phyloP scores from a whole-genome alignment of 352 stramenopile genomes.

The Saprolegnia diclina region DNA sequence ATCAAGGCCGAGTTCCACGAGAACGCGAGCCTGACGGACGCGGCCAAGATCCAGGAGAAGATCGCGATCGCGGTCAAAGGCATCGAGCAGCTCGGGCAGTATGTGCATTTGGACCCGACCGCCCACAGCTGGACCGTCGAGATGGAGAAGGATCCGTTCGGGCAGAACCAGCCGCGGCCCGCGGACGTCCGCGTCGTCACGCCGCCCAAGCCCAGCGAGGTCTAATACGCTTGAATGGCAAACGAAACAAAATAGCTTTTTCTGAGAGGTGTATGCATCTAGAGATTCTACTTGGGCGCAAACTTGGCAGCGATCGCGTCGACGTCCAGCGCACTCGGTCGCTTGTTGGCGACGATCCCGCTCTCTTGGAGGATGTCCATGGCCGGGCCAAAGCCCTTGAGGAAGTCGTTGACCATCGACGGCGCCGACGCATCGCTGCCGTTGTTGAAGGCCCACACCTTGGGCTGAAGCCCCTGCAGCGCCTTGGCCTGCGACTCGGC shows the following conservation, averaged over 20 bases:
- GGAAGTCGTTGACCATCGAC: neutral
- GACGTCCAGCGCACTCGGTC: neutral
- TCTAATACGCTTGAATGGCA: too few species aligned
- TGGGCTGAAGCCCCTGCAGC: neutral
- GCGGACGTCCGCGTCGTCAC: neutral
- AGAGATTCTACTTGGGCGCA: too few species aligned
- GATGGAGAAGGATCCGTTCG: conserved; percentile 35
- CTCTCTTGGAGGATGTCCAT: neutral
- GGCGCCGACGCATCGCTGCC: neutral
- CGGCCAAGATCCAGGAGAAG: conserved; percentile 56
- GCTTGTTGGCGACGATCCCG: neutral
- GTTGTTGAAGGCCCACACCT: neutral
- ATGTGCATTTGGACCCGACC: conserved; percentile 56
- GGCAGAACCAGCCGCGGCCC: conserved; percentile 20
- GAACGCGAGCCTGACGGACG: conserved; percentile 58
- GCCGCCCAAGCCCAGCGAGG: neutral
- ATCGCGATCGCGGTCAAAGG: conserved; percentile 56
- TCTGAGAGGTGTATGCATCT: too few species aligned
- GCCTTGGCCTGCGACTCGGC: neutral
- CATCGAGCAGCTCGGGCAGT: conserved; percentile 73
- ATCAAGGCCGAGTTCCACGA: conserved; percentile 83
- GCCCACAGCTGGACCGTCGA: conserved; percentile 64
- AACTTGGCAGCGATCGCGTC: too few species aligned
- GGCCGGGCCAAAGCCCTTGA: neutral
- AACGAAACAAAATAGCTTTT: too few species aligned